Evolutionary conservation across 2,329 filamentous ascomycete genomes (phyloP), one percentile per base, ranked within the genome.

Genomic region (Epichloe uncinata): DNA sequence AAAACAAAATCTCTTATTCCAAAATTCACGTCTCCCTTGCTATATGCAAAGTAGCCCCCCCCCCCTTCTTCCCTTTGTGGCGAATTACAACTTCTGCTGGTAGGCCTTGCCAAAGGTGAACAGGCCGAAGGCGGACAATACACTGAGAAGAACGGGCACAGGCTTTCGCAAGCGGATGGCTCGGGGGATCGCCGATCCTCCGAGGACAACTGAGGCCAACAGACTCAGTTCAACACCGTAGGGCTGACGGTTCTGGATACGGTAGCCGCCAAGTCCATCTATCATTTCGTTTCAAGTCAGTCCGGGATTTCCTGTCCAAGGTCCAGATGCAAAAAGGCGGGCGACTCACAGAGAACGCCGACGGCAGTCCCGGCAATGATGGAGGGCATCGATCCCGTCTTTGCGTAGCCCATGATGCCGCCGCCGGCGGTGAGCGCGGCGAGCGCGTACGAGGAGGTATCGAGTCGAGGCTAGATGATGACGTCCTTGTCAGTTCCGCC

Each of bases 151-250:
- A 50, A 85, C 74, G 1, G 93, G 91, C 48, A 98, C 78, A 0
- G 87, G 86, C 77, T 97, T 98, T 58, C 77, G 74, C 41, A 82
- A 78, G 66, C 82, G 87, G 61, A 98, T 81, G 4, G 89, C 93
- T 48, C 93, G 78, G 12, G 93, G 93, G 93, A 53, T 83, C 2
- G 87, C 85, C 41, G 85, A 85, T 18, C 88, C 89, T 41, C 77
- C 91, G 36, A 98, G 77, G 26, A 97, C 71, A n/a, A 88, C 61
- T 0, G 87, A 95, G 4, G 93, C 93, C 42, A 96, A 73, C 9
- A 98, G 76, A n/a, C 85, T 87, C 42, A 95, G 73, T 69, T 97
- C 93, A 57, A 94, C 71, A 54, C 91, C 93, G 66, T 93, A 95
- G 3, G 85, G 65, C 64, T 88, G 77, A 53, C 77, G 73, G 59